Conservation (phyloP, 2,329 filamentous ascomycete genomes). For the Davidsoniella neocaledoniae region DNA sequence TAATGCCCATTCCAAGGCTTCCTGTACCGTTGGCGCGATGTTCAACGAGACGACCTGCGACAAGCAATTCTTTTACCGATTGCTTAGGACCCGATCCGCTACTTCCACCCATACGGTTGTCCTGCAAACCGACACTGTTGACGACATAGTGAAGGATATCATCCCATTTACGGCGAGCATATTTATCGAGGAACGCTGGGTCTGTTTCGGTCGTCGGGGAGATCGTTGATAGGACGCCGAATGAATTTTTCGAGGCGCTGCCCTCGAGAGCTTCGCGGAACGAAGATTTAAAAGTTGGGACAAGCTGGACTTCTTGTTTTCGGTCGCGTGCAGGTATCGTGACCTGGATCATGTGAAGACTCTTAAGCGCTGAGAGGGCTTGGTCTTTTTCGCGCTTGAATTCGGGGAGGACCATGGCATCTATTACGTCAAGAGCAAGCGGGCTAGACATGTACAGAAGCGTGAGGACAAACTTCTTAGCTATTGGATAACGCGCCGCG, state of each 20-base stretch:
- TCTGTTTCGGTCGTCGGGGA: conserved; percentile 47
- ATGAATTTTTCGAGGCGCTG: conserved; percentile 69
- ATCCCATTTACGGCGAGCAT: conserved; percentile 84
- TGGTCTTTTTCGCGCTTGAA: conserved; percentile 50
- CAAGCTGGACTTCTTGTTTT: conserved; percentile 57
- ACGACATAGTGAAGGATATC: conserved; percentile 93
- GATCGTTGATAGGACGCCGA: conserved; percentile 66
- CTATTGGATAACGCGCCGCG: conserved; percentile 25
- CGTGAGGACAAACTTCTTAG: conserved; percentile 91
- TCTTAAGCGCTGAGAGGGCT: conserved; percentile 62
- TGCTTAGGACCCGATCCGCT: conserved; percentile 43
- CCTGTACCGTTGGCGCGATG: conserved; percentile 24
- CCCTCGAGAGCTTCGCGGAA: conserved; percentile 78
- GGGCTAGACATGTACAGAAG: conserved; percentile 80
- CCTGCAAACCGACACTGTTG: conserved; percentile 46
- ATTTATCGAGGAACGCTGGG: conserved; percentile 60
- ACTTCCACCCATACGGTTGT: conserved; percentile 24
- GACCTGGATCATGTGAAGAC: conserved; percentile 71
- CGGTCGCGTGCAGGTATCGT: conserved; percentile 42
- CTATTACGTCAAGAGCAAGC: conserved; percentile 62
- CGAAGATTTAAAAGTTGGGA: conserved; percentile 66
- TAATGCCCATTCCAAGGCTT: conserved; percentile 61
- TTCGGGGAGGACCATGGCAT: conserved; percentile 64
- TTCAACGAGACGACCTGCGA: conserved; percentile 67
- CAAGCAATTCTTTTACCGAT: conserved; percentile 70